phyloP scores from a whole-genome alignment of 2,329 filamentous ascomycete genomes.

The Fusarium compactum region DNA sequence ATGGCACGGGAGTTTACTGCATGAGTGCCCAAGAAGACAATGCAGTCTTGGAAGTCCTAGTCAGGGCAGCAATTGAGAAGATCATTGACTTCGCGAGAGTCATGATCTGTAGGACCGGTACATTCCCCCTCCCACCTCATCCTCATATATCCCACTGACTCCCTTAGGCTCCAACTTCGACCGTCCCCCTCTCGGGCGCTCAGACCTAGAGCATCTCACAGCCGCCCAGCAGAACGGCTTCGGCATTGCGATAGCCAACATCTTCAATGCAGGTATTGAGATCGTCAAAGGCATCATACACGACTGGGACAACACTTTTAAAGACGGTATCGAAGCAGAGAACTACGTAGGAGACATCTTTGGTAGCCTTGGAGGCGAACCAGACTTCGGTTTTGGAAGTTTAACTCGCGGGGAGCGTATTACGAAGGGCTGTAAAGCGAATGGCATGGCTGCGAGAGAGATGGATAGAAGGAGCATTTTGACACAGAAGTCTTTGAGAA shows the following conservation, averaged over 20 bases:
- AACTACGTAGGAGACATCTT: conserved; percentile 81
- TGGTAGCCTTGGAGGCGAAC: conserved; percentile 72
- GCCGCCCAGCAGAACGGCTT: conserved; percentile 73
- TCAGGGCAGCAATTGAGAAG: conserved; percentile 68
- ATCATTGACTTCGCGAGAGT: conserved; percentile 74
- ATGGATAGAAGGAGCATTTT: conserved; percentile 47
- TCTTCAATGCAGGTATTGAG: conserved; percentile 73
- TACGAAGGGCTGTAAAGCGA: conserved; percentile 32
- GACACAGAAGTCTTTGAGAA: conserved; percentile 41
- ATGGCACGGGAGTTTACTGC: conserved; percentile 76
- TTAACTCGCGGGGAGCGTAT: conserved; percentile 55
- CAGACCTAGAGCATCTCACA: conserved; percentile 70
- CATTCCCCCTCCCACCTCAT: fast-evolving
- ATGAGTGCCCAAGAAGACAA: conserved; percentile 80
- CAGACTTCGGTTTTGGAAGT: conserved; percentile 72
- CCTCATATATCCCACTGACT: neutral
- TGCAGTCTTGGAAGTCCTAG: conserved; percentile 73
- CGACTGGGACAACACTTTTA: conserved; percentile 71
- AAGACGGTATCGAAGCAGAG: conserved; percentile 64
- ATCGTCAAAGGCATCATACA: conserved; percentile 73
- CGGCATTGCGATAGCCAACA: conserved; percentile 71
- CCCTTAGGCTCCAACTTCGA: conserved; percentile 74
- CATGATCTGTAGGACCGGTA: conserved; percentile 74
- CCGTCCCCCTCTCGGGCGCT: conserved; percentile 70
- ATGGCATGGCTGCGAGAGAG: conserved; percentile 45